Conservation (phyloP, 1,139 yeast species). For the Magnusiomyces magnusii region DNA sequence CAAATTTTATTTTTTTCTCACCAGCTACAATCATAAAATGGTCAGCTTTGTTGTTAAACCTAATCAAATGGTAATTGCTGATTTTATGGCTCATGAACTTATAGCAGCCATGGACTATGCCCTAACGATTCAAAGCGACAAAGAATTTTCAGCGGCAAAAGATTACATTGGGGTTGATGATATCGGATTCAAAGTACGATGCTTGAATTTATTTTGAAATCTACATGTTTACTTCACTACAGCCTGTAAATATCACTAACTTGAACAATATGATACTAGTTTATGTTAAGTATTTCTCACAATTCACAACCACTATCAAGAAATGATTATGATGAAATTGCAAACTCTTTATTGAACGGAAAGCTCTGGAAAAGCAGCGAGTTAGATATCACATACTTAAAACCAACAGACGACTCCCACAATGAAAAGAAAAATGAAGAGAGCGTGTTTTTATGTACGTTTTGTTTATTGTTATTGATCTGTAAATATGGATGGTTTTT, state of each 20-base stretch:
- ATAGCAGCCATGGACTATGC: neutral
- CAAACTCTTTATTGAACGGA: neutral
- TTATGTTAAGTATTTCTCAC: neutral
- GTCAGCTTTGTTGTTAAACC: neutral
- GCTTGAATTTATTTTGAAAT: too few relatives aligned
- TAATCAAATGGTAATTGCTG: neutral
- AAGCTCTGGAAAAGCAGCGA: neutral
- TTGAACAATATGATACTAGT: neutral
- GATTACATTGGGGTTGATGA: neutral
- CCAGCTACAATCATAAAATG: too few relatives aligned
- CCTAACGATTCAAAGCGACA: neutral
- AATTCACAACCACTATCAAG: neutral
- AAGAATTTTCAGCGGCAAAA: neutral
- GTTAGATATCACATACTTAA: neutral
- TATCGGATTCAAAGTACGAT: neutral
- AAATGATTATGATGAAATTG: neutral
- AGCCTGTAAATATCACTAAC: neutral
- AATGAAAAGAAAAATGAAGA: neutral
- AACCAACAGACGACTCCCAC: neutral
- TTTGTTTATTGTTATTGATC: too few relatives aligned
- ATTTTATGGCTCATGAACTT: neutral
- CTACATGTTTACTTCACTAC: neutral
- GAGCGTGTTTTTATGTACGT: neutral
- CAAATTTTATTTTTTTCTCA: too few relatives aligned
- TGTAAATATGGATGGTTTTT: too few relatives aligned